Conservation (phyloP, 1,284 basidiomycete species). For the Lentinula novae-zelandiae region DNA sequence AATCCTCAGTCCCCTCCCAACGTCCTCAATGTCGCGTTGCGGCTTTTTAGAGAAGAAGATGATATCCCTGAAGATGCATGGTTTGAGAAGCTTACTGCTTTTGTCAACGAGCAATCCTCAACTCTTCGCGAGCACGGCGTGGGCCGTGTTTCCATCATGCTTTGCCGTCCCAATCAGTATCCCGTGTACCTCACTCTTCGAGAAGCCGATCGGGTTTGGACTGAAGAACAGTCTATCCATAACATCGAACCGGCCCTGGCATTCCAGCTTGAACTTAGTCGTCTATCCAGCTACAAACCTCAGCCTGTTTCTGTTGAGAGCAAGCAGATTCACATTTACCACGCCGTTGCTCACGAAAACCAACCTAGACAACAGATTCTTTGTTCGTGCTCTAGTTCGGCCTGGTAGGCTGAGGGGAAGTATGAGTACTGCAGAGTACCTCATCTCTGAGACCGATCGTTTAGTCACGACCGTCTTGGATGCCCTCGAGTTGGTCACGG, state of each 20-base stretch:
- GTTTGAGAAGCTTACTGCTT: conserved; percentile 69
- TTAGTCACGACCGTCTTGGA: conserved; percentile 94
- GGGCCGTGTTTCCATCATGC: conserved; percentile 88
- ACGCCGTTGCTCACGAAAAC: conserved; percentile 93
- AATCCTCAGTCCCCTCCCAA: conserved; percentile 75
- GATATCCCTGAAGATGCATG: conserved; percentile 79
- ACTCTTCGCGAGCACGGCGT: conserved; percentile 77
- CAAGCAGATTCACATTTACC: conserved; percentile 96
- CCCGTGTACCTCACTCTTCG: conserved; percentile 95
- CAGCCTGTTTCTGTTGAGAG: conserved; percentile 91
- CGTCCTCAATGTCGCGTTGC: conserved; percentile 91
- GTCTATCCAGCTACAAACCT: conserved; percentile 96
- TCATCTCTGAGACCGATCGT: conserved; percentile 97
- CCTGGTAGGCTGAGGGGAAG: conserved; percentile 90
- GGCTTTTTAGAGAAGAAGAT: conserved; percentile 75
- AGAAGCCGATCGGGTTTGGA: conserved; percentile 72
- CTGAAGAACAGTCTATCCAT: conserved; percentile 93
- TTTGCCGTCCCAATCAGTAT: conserved; percentile 90
- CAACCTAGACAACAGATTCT: conserved; percentile 96
- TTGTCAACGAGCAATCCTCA: conserved; percentile 70
- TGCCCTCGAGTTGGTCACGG: conserved; percentile 88
- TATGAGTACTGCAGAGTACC: conserved; percentile 94
- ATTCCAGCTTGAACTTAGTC: conserved; percentile 96
- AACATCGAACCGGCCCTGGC: conserved; percentile 99
- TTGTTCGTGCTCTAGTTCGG: conserved; percentile 94